Evolutionary conservation across 768 basidiomycete species (phyloP), one percentile per base, ranked within the genome.

Genomic region (Auriscalpium vulgare): DNA sequence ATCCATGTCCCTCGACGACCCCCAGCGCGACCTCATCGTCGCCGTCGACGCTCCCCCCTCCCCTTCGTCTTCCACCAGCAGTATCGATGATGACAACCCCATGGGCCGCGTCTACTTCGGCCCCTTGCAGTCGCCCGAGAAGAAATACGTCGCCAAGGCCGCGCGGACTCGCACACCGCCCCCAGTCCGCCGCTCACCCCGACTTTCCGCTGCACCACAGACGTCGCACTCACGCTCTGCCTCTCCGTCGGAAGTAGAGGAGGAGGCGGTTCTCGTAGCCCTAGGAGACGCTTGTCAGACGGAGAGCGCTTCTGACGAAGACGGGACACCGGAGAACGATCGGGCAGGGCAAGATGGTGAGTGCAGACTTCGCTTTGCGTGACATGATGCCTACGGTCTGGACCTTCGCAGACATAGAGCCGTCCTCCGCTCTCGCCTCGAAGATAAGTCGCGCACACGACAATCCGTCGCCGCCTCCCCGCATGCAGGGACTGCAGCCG

Each of bases 391-490:
- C 36, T n/a, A 36, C 37, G 13, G n/a, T n/a, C 37, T 29, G 14
- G 8, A n/a, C 37, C 14, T 48, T 13, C 36, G 47, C 21, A 47
- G 58, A 59, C 40, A 13, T 59, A 81, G 88, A 89, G 65, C 87
- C 86, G 9, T 79, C 86, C 2, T 84, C 85, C 54, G 75, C 76
- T 5, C 72, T 91, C 50, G 88, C 84, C 36, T 79, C 73, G 59
- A 82, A 71, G 68, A 80, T 91, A 47, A 76, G 85, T 47, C 77
- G 81, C 50, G 88, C 88, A 51, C 79, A 81, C 56, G 83, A 82
- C 62, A 91, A 91, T 63, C 88, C 88, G 16, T 90, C 88, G 16
- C 87, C 88, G 16, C 81, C 81, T 5, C 81, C 81, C 47, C 60
- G 50, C 46, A 60, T 51, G 50, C 61, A 17, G 56, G 62, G 37